These are phyloP conservation scores for Phaeosphaeriaceae sp. DNA, from an alignment of 2,329 filamentous ascomycete species.

Conservation along the genomic window DNA sequence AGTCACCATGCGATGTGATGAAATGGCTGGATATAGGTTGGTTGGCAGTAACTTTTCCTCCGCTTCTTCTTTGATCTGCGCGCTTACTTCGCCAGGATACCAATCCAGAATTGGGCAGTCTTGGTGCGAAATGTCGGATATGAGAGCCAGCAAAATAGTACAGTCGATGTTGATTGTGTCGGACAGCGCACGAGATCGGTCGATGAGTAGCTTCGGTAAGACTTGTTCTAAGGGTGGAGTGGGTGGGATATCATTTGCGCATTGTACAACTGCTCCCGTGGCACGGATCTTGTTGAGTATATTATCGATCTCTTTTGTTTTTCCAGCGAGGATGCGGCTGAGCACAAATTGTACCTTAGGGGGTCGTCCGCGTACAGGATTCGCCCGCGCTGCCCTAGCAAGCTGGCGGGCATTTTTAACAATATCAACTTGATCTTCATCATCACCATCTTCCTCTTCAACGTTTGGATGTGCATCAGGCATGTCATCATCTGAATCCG, in stretches of 20 bases:
- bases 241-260: constrained; percentile 33
- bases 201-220: constrained; percentile 45
- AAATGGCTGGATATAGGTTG: constrained; percentile 68
- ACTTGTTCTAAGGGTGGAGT: constrained; percentile 31
- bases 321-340: constrained; percentile 62
- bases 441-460: constrained; percentile 57
- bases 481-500: constrained; percentile 54
- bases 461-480: constrained; percentile 16
- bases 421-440: constrained; percentile 61
- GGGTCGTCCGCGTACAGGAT: constrained; percentile 64
- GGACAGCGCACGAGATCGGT: constrained; percentile 49
- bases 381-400: constrained; percentile 61
- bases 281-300: constrained; percentile 63
- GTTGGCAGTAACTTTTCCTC: constrained; percentile 65
- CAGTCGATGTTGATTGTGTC: constrained; percentile 66
- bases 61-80: constrained; percentile 70
- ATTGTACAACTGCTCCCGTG: constrained; percentile 52
- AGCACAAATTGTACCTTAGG: constrained; percentile 67
- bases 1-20: constrained; percentile 64
- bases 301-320: constrained; percentile 61
- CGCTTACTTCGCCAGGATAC: constrained; percentile 65
- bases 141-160: constrained; percentile 73
- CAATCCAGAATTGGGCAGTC: constrained; percentile 55
- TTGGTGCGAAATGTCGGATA: constrained; percentile 74
- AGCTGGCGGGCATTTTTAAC: constrained; percentile 67